These are phyloP conservation scores for Penicillium herquei DNA, from an alignment of 495 filamentous ascomycete genomes.

Conservation along the genomic window DNA sequence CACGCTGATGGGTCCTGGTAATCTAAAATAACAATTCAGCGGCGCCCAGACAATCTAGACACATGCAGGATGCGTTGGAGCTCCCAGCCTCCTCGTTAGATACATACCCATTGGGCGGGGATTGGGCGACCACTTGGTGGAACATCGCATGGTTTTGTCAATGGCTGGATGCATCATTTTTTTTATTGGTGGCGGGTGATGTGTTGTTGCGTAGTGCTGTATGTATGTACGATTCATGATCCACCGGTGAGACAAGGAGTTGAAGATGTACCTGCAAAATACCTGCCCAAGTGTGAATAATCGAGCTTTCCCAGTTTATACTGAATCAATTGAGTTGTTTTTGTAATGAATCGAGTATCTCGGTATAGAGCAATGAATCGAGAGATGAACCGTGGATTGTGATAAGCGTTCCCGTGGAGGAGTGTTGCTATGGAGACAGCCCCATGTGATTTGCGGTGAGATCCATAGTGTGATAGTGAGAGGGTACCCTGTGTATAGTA, in stretches of 20 bases:
- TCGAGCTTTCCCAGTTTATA: too few relatives aligned
- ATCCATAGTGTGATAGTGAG: background rate
- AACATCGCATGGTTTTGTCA: background rate
- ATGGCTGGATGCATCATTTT: too few relatives aligned
- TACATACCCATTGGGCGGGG: background rate
- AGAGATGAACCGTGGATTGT: background rate
- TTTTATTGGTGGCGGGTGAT: too few relatives aligned
- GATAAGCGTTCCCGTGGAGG: background rate
- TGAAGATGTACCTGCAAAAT: too few relatives aligned
- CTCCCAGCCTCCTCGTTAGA: constrained; percentile 1
- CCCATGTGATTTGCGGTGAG: constrained; percentile 5
- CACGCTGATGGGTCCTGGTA: background rate
- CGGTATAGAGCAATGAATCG: too few relatives aligned
- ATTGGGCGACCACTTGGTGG: constrained; percentile 3
- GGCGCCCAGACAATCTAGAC: constrained; percentile 17
- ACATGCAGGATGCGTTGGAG: constrained; percentile 13
- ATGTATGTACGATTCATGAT: too few relatives aligned
- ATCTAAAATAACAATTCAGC: background rate
- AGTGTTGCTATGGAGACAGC: constrained; percentile 10
- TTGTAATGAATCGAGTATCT: too few relatives aligned
- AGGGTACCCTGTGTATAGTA: constrained; percentile 11
- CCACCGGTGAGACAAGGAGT: too few relatives aligned
- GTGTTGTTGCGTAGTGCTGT: too few relatives aligned
- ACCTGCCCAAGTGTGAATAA: too few relatives aligned
- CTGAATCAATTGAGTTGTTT: too few relatives aligned